phyloP scores from a whole-genome alignment of 306 rosid genomes.

The Corylus avellana region DNA sequence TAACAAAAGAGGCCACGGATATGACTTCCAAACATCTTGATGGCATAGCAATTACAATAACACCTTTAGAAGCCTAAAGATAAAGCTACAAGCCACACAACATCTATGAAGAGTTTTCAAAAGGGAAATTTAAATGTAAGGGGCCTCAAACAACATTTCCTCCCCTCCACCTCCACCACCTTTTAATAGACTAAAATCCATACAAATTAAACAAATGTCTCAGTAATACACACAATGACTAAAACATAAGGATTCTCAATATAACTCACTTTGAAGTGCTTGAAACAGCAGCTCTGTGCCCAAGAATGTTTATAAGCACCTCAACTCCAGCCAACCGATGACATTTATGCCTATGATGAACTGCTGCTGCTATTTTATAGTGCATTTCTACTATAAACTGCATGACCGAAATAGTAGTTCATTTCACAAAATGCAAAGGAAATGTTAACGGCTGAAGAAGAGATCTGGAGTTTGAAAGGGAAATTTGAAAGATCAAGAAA shows the following conservation, averaged over 20 bases:
- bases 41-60: background rate
- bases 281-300: slow-evolving; percentile 67
- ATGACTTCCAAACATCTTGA: background rate
- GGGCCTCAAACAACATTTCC: background rate
- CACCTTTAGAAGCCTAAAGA: background rate
- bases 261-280: slow-evolving; percentile 81
- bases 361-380: slow-evolving; percentile 78
- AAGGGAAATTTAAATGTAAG: background rate
- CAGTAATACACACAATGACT: background rate
- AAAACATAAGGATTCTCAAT: slow-evolving; percentile 10
- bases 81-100: background rate
- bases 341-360: slow-evolving; percentile 82
- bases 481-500: background rate
- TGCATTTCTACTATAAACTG: slow-evolving; percentile 91
- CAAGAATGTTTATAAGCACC: slow-evolving; percentile 71
- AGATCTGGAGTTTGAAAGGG: slow-evolving; percentile 8
- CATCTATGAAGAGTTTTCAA: background rate
- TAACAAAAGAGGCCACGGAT: background rate
- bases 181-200: background rate
- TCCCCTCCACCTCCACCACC: background rate
- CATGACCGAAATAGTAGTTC: slow-evolving; percentile 33
- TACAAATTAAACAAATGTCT: background rate
- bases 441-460: slow-evolving; percentile 19
- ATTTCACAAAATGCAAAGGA: slow-evolving; percentile 32
- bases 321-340: slow-evolving; percentile 82